These are phyloP conservation scores for Xerophyta viscosa DNA, from an alignment of 106 monocot species.

Conservation along the genomic window DNA sequence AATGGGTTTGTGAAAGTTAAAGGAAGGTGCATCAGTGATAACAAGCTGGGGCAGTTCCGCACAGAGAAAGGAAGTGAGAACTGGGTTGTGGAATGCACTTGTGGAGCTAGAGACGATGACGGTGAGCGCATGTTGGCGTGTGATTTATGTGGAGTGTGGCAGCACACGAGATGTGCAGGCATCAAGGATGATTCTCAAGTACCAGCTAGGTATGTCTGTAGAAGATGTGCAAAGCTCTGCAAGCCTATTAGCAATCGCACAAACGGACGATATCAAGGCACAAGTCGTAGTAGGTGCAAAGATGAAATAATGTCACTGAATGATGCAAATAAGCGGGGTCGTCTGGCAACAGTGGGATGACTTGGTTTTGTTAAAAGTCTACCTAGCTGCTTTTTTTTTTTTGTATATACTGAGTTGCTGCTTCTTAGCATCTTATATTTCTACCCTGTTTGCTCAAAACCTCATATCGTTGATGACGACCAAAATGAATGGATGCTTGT, in stretches of 20 bases:
- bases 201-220: constrained; percentile 57
- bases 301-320: background rate
- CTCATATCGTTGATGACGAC: no score
- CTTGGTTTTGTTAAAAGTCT: background rate
- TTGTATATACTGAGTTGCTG: no score
- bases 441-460: no score
- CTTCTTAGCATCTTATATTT: no score
- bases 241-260: background rate
- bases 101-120: constrained; percentile 85
- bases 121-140: constrained; percentile 90
- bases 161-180: constrained; percentile 75
- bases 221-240: constrained; percentile 20
- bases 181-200: constrained; percentile 48
- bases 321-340: background rate
- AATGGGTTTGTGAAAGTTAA: constrained; percentile 12
- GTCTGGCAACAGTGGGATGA: constrained; percentile 1
- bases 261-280: background rate
- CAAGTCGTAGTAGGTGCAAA: background rate
- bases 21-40: constrained; percentile 37
- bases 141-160: constrained; percentile 74
- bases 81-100: constrained; percentile 73
- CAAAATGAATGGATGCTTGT: no score
- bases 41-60: constrained; percentile 31
- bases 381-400: background rate
- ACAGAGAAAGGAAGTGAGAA: constrained; percentile 70